Evolutionary conservation across 2,329 filamentous ascomycete genomes (phyloP).

Genomic region (Sporothrix protearum): DNA sequence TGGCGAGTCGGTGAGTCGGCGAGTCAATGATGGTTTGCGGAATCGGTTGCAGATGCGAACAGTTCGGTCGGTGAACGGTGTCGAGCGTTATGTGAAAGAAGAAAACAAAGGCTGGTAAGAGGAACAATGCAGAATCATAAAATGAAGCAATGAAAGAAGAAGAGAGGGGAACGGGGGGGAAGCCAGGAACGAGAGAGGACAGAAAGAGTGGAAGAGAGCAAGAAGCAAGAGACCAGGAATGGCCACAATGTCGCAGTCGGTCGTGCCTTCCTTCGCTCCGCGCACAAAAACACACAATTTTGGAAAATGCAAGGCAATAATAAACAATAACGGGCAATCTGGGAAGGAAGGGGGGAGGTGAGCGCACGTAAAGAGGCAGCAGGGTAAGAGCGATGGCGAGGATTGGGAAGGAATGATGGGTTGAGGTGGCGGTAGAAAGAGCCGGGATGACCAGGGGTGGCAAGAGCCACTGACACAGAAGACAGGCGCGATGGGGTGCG

Average conservation of each 20-base stretch:
- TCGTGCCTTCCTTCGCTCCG: slow-evolving; percentile 19
- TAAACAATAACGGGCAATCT: not conserved
- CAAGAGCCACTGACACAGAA: slow-evolving; percentile 18
- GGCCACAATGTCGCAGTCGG: slow-evolving; percentile 11
- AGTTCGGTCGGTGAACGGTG: not conserved
- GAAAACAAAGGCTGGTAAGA: slow-evolving; percentile 11
- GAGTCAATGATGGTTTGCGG: slow-evolving; percentile 3
- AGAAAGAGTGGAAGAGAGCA: not conserved
- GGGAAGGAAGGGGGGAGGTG: slow-evolving; percentile 9
- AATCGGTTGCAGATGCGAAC: not conserved
- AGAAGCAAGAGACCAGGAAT: too few species aligned
- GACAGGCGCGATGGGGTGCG: slow-evolving; percentile 6
- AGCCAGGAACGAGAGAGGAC: not conserved
- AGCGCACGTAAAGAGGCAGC: slow-evolving; percentile 3
- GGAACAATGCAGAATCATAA: slow-evolving; percentile 14
- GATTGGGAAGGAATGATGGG: slow-evolving; percentile 19
- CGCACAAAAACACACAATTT: slow-evolving; percentile 16
- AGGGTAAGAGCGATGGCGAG: not conserved
- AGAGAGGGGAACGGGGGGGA: not conserved
- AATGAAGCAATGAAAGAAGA: not conserved
- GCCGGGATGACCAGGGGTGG: slow-evolving; percentile 10
- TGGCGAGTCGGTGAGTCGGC: slow-evolving; percentile 6
- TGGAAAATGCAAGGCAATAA: not conserved
- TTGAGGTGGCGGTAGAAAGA: slow-evolving; percentile 13
- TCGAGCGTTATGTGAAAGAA: not conserved